Base-by-base conservation (phyloP, 2,329 filamentous ascomycete species). In the Tolypocladium sp. region DNA sequence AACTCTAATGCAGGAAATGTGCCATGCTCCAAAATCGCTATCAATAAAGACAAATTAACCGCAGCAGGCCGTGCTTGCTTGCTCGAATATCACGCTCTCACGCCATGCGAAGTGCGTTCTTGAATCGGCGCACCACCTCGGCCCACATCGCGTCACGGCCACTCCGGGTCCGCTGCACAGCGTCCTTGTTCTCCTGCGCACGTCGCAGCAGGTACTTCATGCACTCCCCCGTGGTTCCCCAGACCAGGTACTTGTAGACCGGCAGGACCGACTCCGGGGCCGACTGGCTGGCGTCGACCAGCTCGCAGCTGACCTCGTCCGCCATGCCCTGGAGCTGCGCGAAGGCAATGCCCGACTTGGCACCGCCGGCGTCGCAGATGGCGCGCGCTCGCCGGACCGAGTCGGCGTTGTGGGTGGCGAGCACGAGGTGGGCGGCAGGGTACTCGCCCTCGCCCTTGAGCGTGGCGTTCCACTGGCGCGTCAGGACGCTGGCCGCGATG, bases 281-380 rank as follows among this genome's bases (percentile, higher is more conserved):
- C 3, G 68, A 65, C 57, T 69, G 68, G 57, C 69, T 68, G 12
- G 73, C 73, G 62, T 75, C 71, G 38, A 76, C 72, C 17, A 87
- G 74, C 69, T 85, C 83, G 69, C 84, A 87, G 70, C 88, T 91
- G 57, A 97, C 86, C 70, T 97, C 92, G 66, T 97, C 93, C 1
- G 93, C 93, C 93, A 97, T 97, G 46, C 93, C 92, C 77, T 93
- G 89, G 1, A 97, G 82, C 75, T 97, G 92, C 3, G 89, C 77
- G 54, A 76, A 78, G 0, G 73, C 71, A 51, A 77, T 67, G 30
- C 70, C 69, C 0, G 72, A 74, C 67, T 73, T 73, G 62, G 75
- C 75, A 10, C 67, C 68, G 15, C 76, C 76, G 8, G 67, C 71
- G 64, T 79, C 78, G 59, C 82, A 76, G 33, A 87, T 73, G 15